Evolutionary conservation across 2,329 filamentous ascomycete genomes (phyloP), one percentile per base, ranked within the genome.

Genomic region (Nigrospora sphaerica): DNA sequence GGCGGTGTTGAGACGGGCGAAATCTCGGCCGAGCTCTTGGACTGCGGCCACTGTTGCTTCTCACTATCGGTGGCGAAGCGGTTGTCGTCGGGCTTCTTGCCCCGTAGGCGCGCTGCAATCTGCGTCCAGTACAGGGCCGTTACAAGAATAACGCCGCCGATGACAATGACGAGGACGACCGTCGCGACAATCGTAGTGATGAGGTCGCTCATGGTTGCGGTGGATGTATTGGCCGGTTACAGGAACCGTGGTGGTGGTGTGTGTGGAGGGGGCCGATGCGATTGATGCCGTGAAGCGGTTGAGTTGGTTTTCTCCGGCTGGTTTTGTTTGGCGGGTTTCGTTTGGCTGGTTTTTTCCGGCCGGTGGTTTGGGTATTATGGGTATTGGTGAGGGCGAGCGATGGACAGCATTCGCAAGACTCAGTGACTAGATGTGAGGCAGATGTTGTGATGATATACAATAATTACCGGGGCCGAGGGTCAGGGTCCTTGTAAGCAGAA

Each of bases 61-160:
- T 44, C 42, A 33, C 42, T 44, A 17, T 28, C 14, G 42, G 42
- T 23, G 18, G 42, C 17, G 9, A 2, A 44, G 42, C 33, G 42
- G 42, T 37, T 44, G 33, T 32, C 32, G 4, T 32, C 33, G 19
- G 6, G 23, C 7, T 28, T 28, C 23, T 28, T 28, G 23, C 23
- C 23, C 23, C 23, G 23, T 10, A 44, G 17, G 12, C 13, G 31
- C 19, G 32, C 32, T 33, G 35, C 32, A 33, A 44, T 31, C 14
- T 35, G 33, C 2, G 42, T 44, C 42, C 42, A 44, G 42, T 37
- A 44, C 42, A 44, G 33, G 14, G 42, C 42, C 19, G 19, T 23
- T 18, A 37, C 12, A 19, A 44, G 36, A 33, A 44, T 44, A 14
- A 44, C 12, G 5, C 32, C 19, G 42, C 42, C 33, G 42, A 44